These are phyloP conservation scores for Coniochaeta sp. DNA, from an alignment of 2,329 filamentous ascomycete genomes.

Conservation along the genomic window DNA sequence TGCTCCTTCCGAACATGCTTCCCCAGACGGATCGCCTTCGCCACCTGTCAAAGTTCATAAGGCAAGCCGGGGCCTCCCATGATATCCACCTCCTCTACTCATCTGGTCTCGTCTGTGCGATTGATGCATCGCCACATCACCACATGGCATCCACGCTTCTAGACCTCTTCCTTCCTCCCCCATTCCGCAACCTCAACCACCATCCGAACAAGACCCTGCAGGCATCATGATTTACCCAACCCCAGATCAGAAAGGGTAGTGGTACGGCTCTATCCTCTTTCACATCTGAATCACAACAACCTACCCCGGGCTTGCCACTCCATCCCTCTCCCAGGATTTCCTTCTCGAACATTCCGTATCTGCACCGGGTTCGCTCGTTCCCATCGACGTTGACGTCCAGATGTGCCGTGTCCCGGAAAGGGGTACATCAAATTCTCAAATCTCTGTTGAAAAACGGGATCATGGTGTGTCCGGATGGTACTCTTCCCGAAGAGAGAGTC, in stretches of 20 bases:
- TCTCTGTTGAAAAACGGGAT: background rate
- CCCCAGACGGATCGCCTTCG: background rate
- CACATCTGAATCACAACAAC: background rate
- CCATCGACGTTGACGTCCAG: background rate
- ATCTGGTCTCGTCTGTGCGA: background rate
- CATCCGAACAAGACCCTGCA: background rate
- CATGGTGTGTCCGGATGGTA: background rate
- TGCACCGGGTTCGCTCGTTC: background rate
- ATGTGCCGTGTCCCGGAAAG: background rate
- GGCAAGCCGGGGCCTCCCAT: background rate
- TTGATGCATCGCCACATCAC: background rate
- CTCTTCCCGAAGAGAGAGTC: background rate
- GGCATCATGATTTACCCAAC: background rate
- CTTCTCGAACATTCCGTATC: conserved; percentile 1
- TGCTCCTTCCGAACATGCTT: background rate
- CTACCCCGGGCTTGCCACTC: background rate
- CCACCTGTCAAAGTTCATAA: background rate
- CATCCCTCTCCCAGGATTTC: background rate
- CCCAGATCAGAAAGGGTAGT: background rate
- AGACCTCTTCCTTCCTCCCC: too few relatives aligned
- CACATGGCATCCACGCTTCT: background rate
- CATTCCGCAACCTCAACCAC: background rate
- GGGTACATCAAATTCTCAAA: background rate
- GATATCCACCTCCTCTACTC: background rate
- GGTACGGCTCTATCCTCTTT: background rate